Evolutionary conservation across 2,329 filamentous ascomycete genomes (phyloP).

Genomic region (Myriangium duriaei): DNA sequence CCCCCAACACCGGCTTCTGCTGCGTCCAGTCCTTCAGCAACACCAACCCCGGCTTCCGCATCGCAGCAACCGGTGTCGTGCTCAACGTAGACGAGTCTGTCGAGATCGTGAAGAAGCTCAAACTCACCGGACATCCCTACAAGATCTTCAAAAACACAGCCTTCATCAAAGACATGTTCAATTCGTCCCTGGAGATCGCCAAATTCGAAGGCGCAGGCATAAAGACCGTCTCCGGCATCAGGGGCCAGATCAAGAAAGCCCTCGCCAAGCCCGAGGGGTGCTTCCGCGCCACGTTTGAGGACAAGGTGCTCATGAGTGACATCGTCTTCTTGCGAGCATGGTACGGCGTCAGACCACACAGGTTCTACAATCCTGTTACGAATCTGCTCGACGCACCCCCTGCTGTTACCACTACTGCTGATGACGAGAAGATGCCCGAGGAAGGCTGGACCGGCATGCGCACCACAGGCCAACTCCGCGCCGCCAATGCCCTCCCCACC

Average conservation of each 20-base stretch:
- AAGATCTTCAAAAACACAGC: constrained; percentile 99
- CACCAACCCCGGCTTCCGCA: constrained; percentile 77
- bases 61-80: constrained; percentile 88
- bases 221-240: constrained; percentile 87
- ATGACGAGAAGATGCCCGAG: constrained; percentile 20
- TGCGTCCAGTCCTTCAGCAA: constrained; percentile 83
- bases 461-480: constrained; percentile 80
- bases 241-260: constrained; percentile 94
- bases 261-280: constrained; percentile 86
- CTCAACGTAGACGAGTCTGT: constrained; percentile 88
- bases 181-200: constrained; percentile 78
- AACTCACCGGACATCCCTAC: constrained; percentile 83
- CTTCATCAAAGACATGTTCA: constrained; percentile 99
- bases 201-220: constrained; percentile 96
- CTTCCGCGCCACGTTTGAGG: constrained; percentile 95
- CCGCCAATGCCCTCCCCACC: constrained; percentile 59
- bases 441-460: constrained; percentile 77
- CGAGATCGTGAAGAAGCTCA: constrained; percentile 99
- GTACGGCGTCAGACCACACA: constrained; percentile 89
- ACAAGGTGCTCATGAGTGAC: constrained; percentile 94
- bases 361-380: constrained; percentile 93
- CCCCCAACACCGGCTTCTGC: constrained; percentile 90
- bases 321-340: constrained; percentile 93
- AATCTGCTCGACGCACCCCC: constrained; percentile 58
- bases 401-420: not conserved